phyloP scores from a whole-genome alignment of 2,329 filamentous ascomycete species.

The Diaporthe batatas region DNA sequence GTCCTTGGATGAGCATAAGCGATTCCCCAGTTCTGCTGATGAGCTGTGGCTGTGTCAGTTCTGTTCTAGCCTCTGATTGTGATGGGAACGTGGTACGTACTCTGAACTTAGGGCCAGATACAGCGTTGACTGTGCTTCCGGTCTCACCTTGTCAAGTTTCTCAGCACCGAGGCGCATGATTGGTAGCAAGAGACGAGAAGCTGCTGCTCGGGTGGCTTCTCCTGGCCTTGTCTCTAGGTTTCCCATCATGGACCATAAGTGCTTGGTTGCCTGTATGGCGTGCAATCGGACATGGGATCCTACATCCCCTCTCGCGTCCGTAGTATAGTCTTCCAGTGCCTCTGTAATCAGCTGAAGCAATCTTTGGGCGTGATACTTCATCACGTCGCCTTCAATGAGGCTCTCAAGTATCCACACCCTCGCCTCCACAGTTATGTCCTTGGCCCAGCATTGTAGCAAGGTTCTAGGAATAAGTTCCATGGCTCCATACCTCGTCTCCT shows the following conservation, averaged over 20 bases:
- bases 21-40: slow-evolving; percentile 51
- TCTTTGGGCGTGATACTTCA: slow-evolving; percentile 55
- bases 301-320: slow-evolving; percentile 88
- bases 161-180: slow-evolving; percentile 82
- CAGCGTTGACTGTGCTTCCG: slow-evolving; percentile 71
- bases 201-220: slow-evolving; percentile 44
- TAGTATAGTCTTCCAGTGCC: slow-evolving; percentile 89
- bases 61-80: too few species aligned
- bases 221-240: not conserved
- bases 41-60: slow-evolving; percentile 50
- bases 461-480: slow-evolving; percentile 56
- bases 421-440: slow-evolving; percentile 64
- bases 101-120: slow-evolving; percentile 57
- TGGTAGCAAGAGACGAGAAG: slow-evolving; percentile 60
- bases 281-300: slow-evolving; percentile 88
- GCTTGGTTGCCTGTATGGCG: slow-evolving; percentile 81
- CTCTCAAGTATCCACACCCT: slow-evolving; percentile 69
- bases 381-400: slow-evolving; percentile 61
- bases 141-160: slow-evolving; percentile 89
- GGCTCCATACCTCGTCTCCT: slow-evolving; percentile 44
- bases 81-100: slow-evolving; percentile 53
- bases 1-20: slow-evolving; percentile 68
- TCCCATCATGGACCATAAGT: slow-evolving; percentile 63
- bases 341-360: slow-evolving; percentile 64
- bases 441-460: slow-evolving; percentile 66